A percentile compares a stretch with the other conserved stretches of the same genome.
phyloP scores from a whole-genome alignment of 805 yeast species.

The Zygosaccharomyces siamensis region DNA sequence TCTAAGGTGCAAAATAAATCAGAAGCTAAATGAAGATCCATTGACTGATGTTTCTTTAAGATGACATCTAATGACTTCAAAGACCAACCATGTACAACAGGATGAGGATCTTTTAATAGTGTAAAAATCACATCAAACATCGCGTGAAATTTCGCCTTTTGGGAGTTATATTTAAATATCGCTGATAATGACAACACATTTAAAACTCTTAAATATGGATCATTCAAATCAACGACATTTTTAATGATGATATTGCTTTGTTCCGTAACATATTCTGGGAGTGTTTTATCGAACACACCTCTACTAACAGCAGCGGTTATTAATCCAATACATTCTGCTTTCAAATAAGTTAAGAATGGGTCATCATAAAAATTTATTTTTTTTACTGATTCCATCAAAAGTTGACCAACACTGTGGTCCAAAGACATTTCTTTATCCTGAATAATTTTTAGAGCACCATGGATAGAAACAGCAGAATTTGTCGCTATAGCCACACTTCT shows the following conservation, averaged over 20 bases:
- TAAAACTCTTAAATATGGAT: conserved; percentile 62
- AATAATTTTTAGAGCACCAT: conserved; percentile 40
- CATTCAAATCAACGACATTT: conserved; percentile 57
- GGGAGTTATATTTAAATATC: conserved; percentile 40
- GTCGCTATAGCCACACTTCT: conserved; percentile 48
- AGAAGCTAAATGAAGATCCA: conserved; percentile 42
- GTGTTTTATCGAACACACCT: conserved; percentile 8
- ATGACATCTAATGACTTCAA: conserved; percentile 53
- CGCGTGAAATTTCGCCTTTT: conserved; percentile 37
- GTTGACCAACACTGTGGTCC: conserved; percentile 39
- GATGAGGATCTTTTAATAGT: conserved; percentile 75
- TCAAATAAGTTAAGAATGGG: conserved; percentile 40
- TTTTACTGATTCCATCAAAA: conserved; percentile 49
- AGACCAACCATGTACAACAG: conserved; percentile 72
- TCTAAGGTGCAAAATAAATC: conserved; percentile 41
- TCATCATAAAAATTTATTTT: conserved; percentile 40
- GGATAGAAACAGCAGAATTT: conserved; percentile 61
- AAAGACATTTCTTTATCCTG: conserved; percentile 24
- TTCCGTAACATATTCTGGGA: conserved; percentile 29
- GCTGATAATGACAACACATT: conserved; percentile 47
- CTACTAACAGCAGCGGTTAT: conserved; percentile 36
- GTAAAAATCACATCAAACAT: conserved; percentile 55
- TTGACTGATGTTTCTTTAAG: conserved; percentile 50
- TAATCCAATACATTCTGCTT: conserved; percentile 57
- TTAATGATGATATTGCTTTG: conserved; percentile 55